A percentile compares a stretch with the other conserved stretches of the same genome.
Conservation (phyloP, 2,329 filamentous ascomycete genomes). For the Cytospora mali region DNA sequence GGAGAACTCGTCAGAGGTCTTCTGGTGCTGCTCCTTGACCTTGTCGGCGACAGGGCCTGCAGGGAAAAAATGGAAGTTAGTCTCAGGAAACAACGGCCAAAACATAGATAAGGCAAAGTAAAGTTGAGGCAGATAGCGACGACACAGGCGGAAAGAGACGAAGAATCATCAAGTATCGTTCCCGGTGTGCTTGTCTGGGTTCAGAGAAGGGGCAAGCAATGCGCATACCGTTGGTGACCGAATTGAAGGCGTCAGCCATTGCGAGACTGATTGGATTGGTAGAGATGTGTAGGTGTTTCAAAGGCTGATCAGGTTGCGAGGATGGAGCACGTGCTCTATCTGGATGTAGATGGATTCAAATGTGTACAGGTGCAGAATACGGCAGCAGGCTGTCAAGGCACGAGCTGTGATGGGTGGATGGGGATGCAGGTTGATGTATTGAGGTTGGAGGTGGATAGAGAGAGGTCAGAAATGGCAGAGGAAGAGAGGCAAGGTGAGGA, state of each 20-base stretch:
- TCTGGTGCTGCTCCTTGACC: slow-evolving; percentile 57
- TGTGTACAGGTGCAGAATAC: slow-evolving; percentile 6
- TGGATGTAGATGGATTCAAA: slow-evolving; percentile 2
- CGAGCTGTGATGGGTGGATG: slow-evolving; percentile 5
- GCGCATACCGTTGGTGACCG: slow-evolving; percentile 46
- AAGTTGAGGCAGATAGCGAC: background rate
- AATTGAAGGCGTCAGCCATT: slow-evolving; percentile 45
- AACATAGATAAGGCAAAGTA: slow-evolving; percentile 6
- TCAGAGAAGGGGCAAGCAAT: slow-evolving; percentile 36
- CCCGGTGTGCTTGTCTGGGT: background rate
- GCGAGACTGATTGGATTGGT: slow-evolving; percentile 31
- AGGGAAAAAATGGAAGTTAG: slow-evolving; percentile 25
- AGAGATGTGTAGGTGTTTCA: slow-evolving; percentile 32
- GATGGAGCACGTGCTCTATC: slow-evolving; percentile 19
- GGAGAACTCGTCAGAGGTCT: slow-evolving; percentile 58
- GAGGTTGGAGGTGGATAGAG: background rate
- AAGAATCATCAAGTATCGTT: background rate
- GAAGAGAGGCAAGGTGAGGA: slow-evolving; percentile 7
- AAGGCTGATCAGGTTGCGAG: slow-evolving; percentile 5
- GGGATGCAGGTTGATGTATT: slow-evolving; percentile 17
- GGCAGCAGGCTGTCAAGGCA: slow-evolving; percentile 9
- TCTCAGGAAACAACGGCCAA: background rate
- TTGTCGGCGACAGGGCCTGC: slow-evolving; percentile 62
- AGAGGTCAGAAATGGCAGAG: slow-evolving; percentile 1
- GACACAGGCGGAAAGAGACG: background rate